Evolutionary conservation across 768 basidiomycete species (phyloP).

Genomic region (Suillus subalutaceus): DNA sequence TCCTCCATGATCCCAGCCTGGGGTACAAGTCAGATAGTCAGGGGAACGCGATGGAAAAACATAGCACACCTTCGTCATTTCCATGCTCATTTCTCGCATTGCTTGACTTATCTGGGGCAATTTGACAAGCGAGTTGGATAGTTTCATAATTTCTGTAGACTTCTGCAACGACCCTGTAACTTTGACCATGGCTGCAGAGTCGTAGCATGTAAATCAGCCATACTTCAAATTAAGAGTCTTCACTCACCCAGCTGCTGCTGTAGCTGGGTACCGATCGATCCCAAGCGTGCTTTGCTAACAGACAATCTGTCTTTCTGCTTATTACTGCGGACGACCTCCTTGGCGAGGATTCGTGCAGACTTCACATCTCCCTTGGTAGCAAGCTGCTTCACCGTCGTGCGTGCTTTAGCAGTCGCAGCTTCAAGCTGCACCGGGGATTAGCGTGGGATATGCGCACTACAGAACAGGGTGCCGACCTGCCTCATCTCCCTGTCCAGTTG

Average conservation of each 20-base stretch:
- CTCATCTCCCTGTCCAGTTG: conserved; percentile 92
- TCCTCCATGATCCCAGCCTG: conserved; percentile 98
- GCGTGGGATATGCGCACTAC: conserved; percentile 17
- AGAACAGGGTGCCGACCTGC: conserved; percentile 64
- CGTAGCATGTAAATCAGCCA: conserved; percentile 8
- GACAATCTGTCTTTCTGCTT: conserved; percentile 93
- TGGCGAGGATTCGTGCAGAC: conserved; percentile 89
- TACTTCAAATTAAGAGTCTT: neutral
- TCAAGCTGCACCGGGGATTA: conserved; percentile 63
- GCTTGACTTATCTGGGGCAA: conserved; percentile 89
- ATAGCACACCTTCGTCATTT: conserved; percentile 90
- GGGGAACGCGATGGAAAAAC: neutral
- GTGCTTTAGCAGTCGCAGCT: conserved; percentile 76
- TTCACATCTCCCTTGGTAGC: conserved; percentile 91
- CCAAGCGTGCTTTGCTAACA: conserved; percentile 89
- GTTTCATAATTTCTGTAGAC: conserved; percentile 98
- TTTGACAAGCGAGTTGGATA: conserved; percentile 90
- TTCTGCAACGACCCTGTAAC: conserved; percentile 98
- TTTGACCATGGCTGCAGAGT: conserved; percentile 81
- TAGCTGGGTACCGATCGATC: conserved; percentile 88
- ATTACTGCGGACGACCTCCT: conserved; percentile 91
- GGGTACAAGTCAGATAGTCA: conserved; percentile 13
- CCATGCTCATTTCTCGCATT: conserved; percentile 99
- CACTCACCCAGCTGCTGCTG: conserved; percentile 86
- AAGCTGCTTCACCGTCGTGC: conserved; percentile 80